These are phyloP conservation scores for Petunia axillaris DNA, from an alignment of 257 asterid species.

Conservation along the genomic window DNA sequence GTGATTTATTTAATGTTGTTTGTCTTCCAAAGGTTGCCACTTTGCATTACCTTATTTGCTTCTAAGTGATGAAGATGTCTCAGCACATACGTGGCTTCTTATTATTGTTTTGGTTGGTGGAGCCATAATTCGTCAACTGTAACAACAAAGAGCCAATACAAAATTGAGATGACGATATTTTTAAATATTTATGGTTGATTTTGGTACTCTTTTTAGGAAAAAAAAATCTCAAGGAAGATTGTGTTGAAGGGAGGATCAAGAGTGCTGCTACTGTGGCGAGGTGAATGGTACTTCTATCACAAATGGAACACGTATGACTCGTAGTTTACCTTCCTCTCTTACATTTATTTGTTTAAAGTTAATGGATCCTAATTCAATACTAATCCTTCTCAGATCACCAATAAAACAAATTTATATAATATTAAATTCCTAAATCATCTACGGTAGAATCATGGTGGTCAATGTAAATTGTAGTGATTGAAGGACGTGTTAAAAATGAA, in stretches of 20 bases:
- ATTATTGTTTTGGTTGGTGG: slow-evolving; percentile 29
- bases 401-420: no score
- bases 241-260: not conserved
- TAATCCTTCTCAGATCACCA: no score
- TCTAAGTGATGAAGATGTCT: slow-evolving; percentile 21
- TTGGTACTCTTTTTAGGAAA: not conserved
- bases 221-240: not conserved
- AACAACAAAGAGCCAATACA: slow-evolving; percentile 23
- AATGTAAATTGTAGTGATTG: no score
- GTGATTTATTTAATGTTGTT: slow-evolving; percentile 16
- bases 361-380: no score
- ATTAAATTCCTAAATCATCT: no score
- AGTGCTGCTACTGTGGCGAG: not conserved
- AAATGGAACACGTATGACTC: not conserved
- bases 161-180: not conserved
- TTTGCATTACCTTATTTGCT: slow-evolving; percentile 10
- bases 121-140: slow-evolving; percentile 25
- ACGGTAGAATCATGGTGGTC: no score
- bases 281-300: not conserved
- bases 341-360: no score
- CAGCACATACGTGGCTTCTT: slow-evolving; percentile 31
- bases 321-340: slow-evolving; percentile 5
- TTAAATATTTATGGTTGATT: not conserved
- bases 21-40: not conserved
- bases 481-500: no score